Conservation (phyloP, 2,329 filamentous ascomycete species). For the Macrophomina phaseolina region DNA sequence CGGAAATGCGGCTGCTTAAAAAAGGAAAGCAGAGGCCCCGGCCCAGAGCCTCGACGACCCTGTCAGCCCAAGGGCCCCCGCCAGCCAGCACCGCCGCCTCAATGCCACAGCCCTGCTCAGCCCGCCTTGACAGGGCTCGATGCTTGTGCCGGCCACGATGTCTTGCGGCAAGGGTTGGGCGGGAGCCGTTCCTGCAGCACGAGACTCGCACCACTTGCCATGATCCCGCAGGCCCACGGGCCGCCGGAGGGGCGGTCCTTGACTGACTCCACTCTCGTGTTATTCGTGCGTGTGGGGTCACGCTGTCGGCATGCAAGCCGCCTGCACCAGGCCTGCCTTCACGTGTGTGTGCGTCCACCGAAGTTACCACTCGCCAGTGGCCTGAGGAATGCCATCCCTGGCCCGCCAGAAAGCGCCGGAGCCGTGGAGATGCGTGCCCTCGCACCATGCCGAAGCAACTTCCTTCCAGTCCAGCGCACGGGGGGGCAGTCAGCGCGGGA, state of each 20-base stretch:
- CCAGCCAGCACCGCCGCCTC: slow-evolving; percentile 9
- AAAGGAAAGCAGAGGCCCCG: slow-evolving; percentile 19
- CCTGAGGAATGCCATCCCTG: slow-evolving; percentile 20
- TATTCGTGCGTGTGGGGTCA: slow-evolving; percentile 19
- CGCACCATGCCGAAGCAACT: background rate
- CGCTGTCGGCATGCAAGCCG: slow-evolving; percentile 12
- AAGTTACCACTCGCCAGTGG: slow-evolving; percentile 10
- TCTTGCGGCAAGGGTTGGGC: background rate
- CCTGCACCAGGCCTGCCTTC: background rate
- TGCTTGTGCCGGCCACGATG: background rate
- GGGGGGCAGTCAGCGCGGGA: background rate
- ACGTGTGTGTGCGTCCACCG: slow-evolving; percentile 10
- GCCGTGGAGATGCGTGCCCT: background rate
- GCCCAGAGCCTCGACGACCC: slow-evolving; percentile 18
- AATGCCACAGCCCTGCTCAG: slow-evolving; percentile 4
- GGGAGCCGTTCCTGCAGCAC: slow-evolving; percentile 17
- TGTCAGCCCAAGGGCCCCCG: slow-evolving; percentile 4
- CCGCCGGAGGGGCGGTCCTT: slow-evolving; percentile 17
- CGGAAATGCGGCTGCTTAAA: slow-evolving; percentile 22
- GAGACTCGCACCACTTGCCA: slow-evolving; percentile 20
- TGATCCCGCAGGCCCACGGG: slow-evolving; percentile 20
- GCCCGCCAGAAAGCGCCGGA: background rate
- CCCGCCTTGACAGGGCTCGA: background rate
- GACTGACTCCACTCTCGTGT: slow-evolving; percentile 18
- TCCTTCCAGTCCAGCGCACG: background rate